phyloP scores from a whole-genome alignment of 495 filamentous ascomycete species.

The Aspergillus carlsbadensis region DNA sequence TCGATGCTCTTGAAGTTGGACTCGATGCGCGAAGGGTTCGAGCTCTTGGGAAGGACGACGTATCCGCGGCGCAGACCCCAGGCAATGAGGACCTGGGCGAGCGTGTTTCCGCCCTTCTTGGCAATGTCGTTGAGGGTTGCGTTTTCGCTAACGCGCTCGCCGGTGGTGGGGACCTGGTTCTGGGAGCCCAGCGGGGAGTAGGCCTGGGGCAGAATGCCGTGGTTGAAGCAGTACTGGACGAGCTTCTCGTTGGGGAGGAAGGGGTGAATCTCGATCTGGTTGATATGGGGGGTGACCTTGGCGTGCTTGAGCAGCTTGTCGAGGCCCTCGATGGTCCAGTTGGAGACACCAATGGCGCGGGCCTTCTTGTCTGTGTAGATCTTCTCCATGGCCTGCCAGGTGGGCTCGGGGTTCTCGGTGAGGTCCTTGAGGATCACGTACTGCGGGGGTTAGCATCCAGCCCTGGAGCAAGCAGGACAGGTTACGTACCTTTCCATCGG shows the following conservation, averaged over 20 bases:
- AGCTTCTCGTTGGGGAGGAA: slow-evolving; percentile 79
- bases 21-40: slow-evolving; percentile 61
- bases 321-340: slow-evolving; percentile 71
- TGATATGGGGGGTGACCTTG: slow-evolving; percentile 66
- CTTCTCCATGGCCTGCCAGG: slow-evolving; percentile 81
- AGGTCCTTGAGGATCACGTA: slow-evolving; percentile 59
- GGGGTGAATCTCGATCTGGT: slow-evolving; percentile 93
- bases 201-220: slow-evolving; percentile 70
- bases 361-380: slow-evolving; percentile 69
- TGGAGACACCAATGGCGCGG: slow-evolving; percentile 83
- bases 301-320: slow-evolving; percentile 67
- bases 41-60: slow-evolving; percentile 70
- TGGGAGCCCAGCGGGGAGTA: slow-evolving; percentile 74
- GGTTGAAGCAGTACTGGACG: slow-evolving; percentile 64
- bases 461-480: not conserved
- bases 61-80: slow-evolving; percentile 73
- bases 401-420: slow-evolving; percentile 62
- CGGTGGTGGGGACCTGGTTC: slow-evolving; percentile 62
- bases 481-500: slow-evolving; percentile 62
- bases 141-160: slow-evolving; percentile 60
- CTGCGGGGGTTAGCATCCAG: slow-evolving; percentile 18
- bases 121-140: slow-evolving; percentile 59
- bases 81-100: slow-evolving; percentile 65
- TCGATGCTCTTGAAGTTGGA: slow-evolving; percentile 65
- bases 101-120: slow-evolving; percentile 59